Base-by-base conservation (phyloP, 192 early-diverging fungal species). In the Hyaloraphidium curvatum region DNA sequence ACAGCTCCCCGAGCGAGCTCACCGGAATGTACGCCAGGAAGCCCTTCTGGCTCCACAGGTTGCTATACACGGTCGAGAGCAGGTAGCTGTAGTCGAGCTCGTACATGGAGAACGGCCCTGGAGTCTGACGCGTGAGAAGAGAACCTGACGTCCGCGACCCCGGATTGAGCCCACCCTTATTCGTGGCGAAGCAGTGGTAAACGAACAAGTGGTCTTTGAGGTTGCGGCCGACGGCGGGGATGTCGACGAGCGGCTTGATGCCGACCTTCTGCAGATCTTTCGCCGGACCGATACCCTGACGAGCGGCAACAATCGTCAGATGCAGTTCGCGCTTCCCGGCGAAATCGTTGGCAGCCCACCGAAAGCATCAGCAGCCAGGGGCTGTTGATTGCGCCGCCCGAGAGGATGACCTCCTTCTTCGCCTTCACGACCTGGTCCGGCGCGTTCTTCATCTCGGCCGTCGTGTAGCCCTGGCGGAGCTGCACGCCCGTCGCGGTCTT, bases 261-360 rank as follows among this genome's bases (percentile, higher is more conserved):
- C 43, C 43, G 19, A 48, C 43, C 17, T 14, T 22, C 9, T 25
- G 7, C 17, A 48, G 43, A 25, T 48, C 17, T 25, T 14, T 7
- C 7, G 43, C 5, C 17, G 43, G 43, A 25, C 43, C 43, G 43
- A 48, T 48, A 21, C 43, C 43, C 43, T 48, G 43, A 48, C 7
- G 43, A 11, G 7, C 33, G 7, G 35, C 35, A 37, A 37, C 11
- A 17, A 37, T 37, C 35, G 43, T 14, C 7, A 25, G 17, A 48
- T 19, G 11, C 25, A 7, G 14, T 25, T 11, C 4, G 23, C 9
- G n/a, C n/a, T n/a, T n/a, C n/a, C n/a, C n/a, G n/a, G n/a, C n/a
- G n/a, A n/a, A n/a, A n/a, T n/a, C n/a, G n/a, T n/a, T n/a, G n/a
- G n/a, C 33, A 7, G n/a, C 43, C 25, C 14, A 48, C 43, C 7